These are phyloP conservation scores for Candida pseudocylindracea DNA, from an alignment of 1,139 yeast species.

Conservation along the genomic window DNA sequence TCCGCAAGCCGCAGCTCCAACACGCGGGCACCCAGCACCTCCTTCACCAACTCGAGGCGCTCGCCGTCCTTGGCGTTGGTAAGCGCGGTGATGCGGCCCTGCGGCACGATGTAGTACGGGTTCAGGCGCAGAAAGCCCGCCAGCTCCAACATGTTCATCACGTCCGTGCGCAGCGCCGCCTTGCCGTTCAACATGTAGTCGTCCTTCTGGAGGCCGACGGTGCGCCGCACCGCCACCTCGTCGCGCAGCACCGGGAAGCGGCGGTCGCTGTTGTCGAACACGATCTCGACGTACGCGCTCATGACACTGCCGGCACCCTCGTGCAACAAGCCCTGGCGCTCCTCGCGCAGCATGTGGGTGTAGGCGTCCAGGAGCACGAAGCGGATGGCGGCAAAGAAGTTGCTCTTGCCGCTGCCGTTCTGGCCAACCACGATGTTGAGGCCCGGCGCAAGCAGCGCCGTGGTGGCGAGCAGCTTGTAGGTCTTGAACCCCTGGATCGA, in stretches of 20 bases:
- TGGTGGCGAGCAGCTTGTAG: conserved; percentile 62
- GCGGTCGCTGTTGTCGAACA: conserved; percentile 63
- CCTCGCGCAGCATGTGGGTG: conserved; percentile 73
- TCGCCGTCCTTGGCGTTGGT: conserved; percentile 82
- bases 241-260: conserved; percentile 49
- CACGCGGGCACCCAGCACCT: conserved; percentile 88
- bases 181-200: conserved; percentile 68
- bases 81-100: conserved; percentile 68
- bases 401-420: conserved; percentile 93
- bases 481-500: conserved; percentile 89
- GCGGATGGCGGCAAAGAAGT: conserved; percentile 86
- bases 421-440: conserved; percentile 87
- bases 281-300: conserved; percentile 84
- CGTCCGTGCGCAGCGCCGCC: conserved; percentile 60
- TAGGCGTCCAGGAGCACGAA: conserved; percentile 86
- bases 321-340: conserved; percentile 71
- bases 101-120: conserved; percentile 94
- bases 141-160: conserved; percentile 66
- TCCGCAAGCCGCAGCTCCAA: conserved; percentile 69
- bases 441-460: conserved; percentile 58
- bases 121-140: conserved; percentile 85
- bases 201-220: conserved; percentile 83
- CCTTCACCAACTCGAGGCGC: conserved; percentile 57
- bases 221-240: conserved; percentile 60
- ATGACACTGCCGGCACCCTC: conserved; percentile 84